These are phyloP conservation scores for Thelephora terrestris DNA, from an alignment of 1,284 basidiomycete species.

Conservation along the genomic window DNA sequence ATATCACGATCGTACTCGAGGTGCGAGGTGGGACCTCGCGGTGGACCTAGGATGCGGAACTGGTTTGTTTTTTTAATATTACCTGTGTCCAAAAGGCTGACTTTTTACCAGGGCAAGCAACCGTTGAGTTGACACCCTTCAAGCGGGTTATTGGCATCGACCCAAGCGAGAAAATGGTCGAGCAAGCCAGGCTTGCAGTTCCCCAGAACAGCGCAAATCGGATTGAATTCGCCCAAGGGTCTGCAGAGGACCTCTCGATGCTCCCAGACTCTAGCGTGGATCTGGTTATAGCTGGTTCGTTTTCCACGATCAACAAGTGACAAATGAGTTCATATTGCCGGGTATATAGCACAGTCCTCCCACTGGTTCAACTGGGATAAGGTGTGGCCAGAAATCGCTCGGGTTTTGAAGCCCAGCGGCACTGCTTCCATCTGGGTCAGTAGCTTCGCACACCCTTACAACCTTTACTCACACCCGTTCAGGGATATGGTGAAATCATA, in stretches of 20 bases:
- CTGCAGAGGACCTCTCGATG: constrained; percentile 48
- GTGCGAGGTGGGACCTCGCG: constrained; percentile 42
- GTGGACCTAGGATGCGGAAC: constrained; percentile 82
- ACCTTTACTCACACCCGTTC: constrained; percentile 1
- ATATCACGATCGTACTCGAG: constrained; percentile 36
- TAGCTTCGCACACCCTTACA: constrained; percentile 4
- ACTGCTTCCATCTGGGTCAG: constrained; percentile 71
- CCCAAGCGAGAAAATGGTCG: constrained; percentile 67
- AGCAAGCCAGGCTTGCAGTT: constrained; percentile 35
- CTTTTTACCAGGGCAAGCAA: constrained; percentile 50
- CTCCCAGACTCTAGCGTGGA: constrained; percentile 54
- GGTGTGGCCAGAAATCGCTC: constrained; percentile 61
- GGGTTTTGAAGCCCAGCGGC: constrained; percentile 58
- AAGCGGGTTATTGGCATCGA: constrained; percentile 59
- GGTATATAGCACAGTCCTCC: constrained; percentile 58
- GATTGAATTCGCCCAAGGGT: constrained; percentile 38
- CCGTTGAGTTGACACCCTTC: constrained; percentile 52
- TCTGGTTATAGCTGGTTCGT: constrained; percentile 60
- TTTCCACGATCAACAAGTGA: background rate
- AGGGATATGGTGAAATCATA: constrained; percentile 77
- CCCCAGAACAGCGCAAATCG: constrained; percentile 13
- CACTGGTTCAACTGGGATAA: constrained; percentile 81
- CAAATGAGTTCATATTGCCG: background rate
- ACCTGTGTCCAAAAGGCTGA: background rate
- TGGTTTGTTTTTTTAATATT: constrained; percentile 30